Percentiles rank a stretch among this genome's conserved stretches.
phyloP scores from a whole-genome alignment of 768 basidiomycete genomes.

The Mrakia gelida region DNA sequence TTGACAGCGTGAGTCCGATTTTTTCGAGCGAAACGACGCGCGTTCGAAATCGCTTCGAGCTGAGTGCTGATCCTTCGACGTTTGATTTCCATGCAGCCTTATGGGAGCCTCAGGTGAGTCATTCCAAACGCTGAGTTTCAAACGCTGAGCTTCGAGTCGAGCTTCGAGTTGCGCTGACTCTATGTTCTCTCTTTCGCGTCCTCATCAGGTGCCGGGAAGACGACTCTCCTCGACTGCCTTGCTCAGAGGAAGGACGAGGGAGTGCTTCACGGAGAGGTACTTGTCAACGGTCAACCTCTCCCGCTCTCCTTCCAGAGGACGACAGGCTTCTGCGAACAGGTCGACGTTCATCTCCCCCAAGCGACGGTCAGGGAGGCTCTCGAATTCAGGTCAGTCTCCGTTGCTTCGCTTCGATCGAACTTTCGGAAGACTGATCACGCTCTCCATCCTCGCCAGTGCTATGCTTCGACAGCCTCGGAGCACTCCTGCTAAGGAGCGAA shows the following conservation, averaged over 20 bases:
- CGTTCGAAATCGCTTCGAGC: too few relatives aligned
- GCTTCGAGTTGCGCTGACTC: too few relatives aligned
- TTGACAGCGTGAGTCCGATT: slow-evolving; percentile 37
- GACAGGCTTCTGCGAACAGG: slow-evolving; percentile 46
- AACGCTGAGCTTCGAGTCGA: too few relatives aligned
- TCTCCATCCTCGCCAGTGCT: slow-evolving; percentile 35
- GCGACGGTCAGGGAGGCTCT: slow-evolving; percentile 46
- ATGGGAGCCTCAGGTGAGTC: too few relatives aligned
- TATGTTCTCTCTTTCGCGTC: slow-evolving; percentile 34
- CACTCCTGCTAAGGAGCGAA: slow-evolving; percentile 35
- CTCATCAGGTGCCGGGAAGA: slow-evolving; percentile 40
- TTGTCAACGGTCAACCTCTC: slow-evolving; percentile 47
- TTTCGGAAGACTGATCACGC: too few relatives aligned
- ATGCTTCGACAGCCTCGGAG: slow-evolving; percentile 46
- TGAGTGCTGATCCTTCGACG: background rate
- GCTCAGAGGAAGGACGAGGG: slow-evolving; percentile 38
- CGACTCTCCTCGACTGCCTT: slow-evolving; percentile 44
- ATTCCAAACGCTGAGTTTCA: too few relatives aligned
- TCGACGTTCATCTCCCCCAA: slow-evolving; percentile 14
- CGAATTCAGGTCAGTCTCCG: slow-evolving; percentile 36
- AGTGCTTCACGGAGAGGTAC: slow-evolving; percentile 35
- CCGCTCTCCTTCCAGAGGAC: slow-evolving; percentile 48
- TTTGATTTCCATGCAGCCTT: slow-evolving; percentile 46
- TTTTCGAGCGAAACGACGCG: background rate
- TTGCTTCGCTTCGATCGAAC: too few relatives aligned